Base-by-base conservation (phyloP, 202 grass and related monocot genomes). In the Zizania palustris region DNA sequence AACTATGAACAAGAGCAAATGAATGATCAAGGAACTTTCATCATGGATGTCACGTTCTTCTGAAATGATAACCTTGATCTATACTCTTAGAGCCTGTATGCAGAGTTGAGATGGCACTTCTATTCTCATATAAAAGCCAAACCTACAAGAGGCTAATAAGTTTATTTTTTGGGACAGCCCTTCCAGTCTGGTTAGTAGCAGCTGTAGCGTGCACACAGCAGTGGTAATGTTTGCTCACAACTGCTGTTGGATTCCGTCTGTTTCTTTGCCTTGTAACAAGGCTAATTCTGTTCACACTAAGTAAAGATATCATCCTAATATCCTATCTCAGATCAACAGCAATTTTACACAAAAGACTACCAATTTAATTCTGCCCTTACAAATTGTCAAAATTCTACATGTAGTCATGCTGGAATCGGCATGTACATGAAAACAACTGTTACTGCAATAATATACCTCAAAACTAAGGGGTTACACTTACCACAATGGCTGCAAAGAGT, bases 401-500 rank as follows among this genome's bases (percentile, higher is more conserved):
- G 21, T 15, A 65, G 7, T 35, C 34, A 37, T 59, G 11, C 1
- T 78, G 55, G 57, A 66, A 67, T 18, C 21, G 9, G n/a, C 57
- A 80, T 60, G 11, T 63, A 65, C 20, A 67, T n/a, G 79, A 45
- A 71, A 75, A 68, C 1, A 11, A 73, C 51, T 54, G 16, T 2
- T 15, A 73, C 51, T 54, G 16, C 7, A 70, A 60, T 15, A 34
- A 49, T 63, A 75, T 57, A 35, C 60, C 65, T 18, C 43, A 69
- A 75, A 80, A 57, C 8, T 45, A 28, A 22, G 35, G 15, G 11
- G 50, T 44, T 13, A n/a, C 10, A 85, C 81, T 83, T 84, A 99
- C 96, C 53, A 95, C 92, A 79, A 99, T 85, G 49, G 84, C 89
- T 64, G 92, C 87, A 76, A 99, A 99, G 22, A 92, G 92, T 76